phyloP scores from a whole-genome alignment of 495 filamentous ascomycete genomes.

The Extremus antarcticus region DNA sequence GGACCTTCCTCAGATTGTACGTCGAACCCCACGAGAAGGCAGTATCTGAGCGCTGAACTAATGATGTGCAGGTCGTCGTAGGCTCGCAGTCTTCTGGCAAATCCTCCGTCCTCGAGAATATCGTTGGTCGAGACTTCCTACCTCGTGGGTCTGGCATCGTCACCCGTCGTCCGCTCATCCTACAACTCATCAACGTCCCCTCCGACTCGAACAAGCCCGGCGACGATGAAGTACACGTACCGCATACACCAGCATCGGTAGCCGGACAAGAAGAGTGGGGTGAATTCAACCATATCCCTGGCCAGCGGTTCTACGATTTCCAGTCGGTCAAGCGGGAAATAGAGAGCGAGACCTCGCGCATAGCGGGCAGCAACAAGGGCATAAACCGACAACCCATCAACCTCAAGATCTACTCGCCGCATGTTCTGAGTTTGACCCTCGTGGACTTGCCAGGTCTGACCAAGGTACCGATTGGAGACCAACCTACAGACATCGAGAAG shows the following conservation, averaged over 20 bases:
- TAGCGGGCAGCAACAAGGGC: constrained; percentile 95
- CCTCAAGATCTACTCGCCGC: constrained; percentile 95
- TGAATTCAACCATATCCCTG: constrained; percentile 90
- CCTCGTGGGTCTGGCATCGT: constrained; percentile 95
- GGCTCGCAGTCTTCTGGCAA: constrained; percentile 98
- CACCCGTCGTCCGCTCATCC: constrained; percentile 82
- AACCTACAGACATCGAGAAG: constrained; percentile 97
- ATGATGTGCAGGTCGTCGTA: constrained; percentile 69
- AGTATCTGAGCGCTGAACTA: background rate
- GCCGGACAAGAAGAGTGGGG: constrained; percentile 78
- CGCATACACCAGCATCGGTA: constrained; percentile 59
- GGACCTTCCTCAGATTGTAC: constrained; percentile 94
- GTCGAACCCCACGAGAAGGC: too few relatives aligned
- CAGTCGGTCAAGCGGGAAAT: constrained; percentile 89
- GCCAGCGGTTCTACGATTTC: constrained; percentile 87
- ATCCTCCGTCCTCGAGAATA: constrained; percentile 98
- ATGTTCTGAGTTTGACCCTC: constrained; percentile 91
- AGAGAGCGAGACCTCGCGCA: constrained; percentile 87
- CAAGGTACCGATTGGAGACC: constrained; percentile 95
- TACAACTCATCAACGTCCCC: constrained; percentile 96
- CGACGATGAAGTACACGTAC: constrained; percentile 50
- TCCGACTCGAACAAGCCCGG: constrained; percentile 63
- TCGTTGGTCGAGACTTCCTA: constrained; percentile 94
- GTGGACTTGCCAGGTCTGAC: constrained; percentile 94
- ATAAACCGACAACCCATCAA: constrained; percentile 98